Base-by-base conservation (phyloP, 345 rosid genomes). In the Raphanus sativus region DNA sequence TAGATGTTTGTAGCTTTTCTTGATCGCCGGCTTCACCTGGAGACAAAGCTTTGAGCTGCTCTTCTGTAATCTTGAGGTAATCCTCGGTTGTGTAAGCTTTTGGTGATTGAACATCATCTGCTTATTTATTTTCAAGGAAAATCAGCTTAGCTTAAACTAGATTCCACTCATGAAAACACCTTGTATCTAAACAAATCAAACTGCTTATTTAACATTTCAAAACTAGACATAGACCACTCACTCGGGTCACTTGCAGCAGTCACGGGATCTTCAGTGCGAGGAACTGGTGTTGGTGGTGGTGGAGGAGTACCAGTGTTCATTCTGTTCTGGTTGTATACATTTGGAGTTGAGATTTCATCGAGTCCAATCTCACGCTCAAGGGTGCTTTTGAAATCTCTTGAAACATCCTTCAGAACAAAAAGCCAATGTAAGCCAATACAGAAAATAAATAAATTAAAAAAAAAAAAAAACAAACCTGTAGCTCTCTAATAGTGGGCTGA, bases 401-500 rank as follows among this genome's bases (percentile, higher is more conserved):
- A 93, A 77, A 93, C 97, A 5, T 93, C 98, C 98, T 93, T 71
- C n/a, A 9, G 54, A 42, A 12, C 26, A 77, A 6, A 52, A 52
- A 16, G 24, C 26, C 62, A 62, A 10, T 36, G 7, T 28, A 52
- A 59, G 48, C 65, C 40, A 76, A 72, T 56, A 4, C n/a, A 40
- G 0, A 50, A n/a, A 50, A 5, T n/a, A n/a, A n/a, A n/a, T n/a
- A n/a, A n/a, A n/a, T n/a, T n/a, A n/a, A n/a, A 50, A n/a, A 50
- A 5, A 50, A n/a, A 50, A 5, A 28, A 40, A 42, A 1, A 76
- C 30, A 60, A 91, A 38, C 98, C 93, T 94, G 97, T 67, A 94
- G 88, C 83, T 94, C 98, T 82, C 87, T 90, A 81, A 94, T 90
- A 65, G 98, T 90, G 24, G 98, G 98, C 73, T 94, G 98, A 85